Percentiles rank a stretch among this genome's conserved stretches.
phyloP scores from a whole-genome alignment of 2,329 filamentous ascomycete species.

The Stagonosporopsis tanaceti region DNA sequence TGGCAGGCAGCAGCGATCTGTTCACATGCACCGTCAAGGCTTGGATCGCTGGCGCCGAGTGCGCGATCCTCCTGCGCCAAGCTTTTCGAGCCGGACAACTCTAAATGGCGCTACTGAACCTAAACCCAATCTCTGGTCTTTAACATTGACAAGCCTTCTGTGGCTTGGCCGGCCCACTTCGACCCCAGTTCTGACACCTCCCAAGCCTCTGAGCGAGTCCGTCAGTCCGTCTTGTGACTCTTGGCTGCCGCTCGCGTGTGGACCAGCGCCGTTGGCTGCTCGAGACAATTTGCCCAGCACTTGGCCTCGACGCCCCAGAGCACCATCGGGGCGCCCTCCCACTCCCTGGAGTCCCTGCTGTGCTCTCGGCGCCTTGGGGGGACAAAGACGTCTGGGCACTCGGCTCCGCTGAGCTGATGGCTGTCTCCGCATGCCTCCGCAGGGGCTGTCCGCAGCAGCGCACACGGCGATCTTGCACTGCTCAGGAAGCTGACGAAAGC shows the following conservation, averaged over 20 bases:
- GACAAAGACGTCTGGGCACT: constrained; percentile 22
- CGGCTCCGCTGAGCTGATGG: constrained; percentile 23
- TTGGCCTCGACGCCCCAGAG: constrained; percentile 31
- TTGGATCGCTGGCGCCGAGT: constrained; percentile 32
- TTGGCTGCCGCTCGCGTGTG: constrained; percentile 29
- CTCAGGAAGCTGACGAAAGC: constrained; percentile 15
- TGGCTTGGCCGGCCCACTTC: constrained; percentile 32
- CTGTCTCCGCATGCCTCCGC: background rate
- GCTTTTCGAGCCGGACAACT: constrained; percentile 34
- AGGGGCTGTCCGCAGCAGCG: constrained; percentile 2
- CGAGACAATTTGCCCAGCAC: constrained; percentile 35
- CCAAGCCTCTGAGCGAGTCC: constrained; percentile 33
- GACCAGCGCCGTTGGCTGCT: constrained; percentile 18
- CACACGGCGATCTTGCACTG: constrained; percentile 5
- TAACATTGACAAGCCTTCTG: constrained; percentile 47
- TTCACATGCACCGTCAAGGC: constrained; percentile 15
- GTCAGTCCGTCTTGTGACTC: constrained; percentile 38
- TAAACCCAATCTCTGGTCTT: constrained; percentile 46
- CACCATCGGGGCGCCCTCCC: constrained; percentile 17
- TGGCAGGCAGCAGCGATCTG: constrained; percentile 14
- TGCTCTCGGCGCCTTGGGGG: constrained; percentile 30
- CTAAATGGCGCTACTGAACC: constrained; percentile 41
- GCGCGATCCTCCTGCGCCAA: constrained; percentile 31
- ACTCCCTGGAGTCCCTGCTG: constrained; percentile 15
- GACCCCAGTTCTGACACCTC: constrained; percentile 35